Conservation (phyloP, 345 rosid species). For the Brassica juncea region DNA sequence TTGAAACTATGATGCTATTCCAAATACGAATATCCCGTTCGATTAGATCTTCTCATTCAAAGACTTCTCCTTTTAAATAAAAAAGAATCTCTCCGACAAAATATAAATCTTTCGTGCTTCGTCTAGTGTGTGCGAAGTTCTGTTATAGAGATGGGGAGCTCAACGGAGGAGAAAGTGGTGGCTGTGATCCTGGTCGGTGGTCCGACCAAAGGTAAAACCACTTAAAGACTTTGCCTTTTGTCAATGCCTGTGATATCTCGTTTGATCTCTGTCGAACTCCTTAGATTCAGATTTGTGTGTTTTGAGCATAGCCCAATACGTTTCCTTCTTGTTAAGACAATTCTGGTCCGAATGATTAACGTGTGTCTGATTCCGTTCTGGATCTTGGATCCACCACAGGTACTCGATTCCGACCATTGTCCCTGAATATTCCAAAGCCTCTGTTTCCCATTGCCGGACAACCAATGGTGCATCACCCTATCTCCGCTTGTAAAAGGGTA, state of each 20-base stretch:
- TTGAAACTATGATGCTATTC: not conserved
- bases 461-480: slow-evolving; percentile 98
- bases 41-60: too few species aligned
- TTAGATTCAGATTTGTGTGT: not conserved
- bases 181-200: not conserved
- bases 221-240: not conserved
- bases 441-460: slow-evolving; percentile 90
- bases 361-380: slow-evolving; percentile 15
- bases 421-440: slow-evolving; percentile 87
- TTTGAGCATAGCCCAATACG: slow-evolving; percentile 11
- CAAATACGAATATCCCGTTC: too few species aligned
- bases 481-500: slow-evolving; percentile 96
- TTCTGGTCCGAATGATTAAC: not conserved
- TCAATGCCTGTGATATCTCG: not conserved
- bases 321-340: not conserved
- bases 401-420: slow-evolving; percentile 89
- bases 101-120: too few species aligned
- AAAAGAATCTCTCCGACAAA: too few species aligned
- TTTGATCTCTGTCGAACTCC: not conserved
- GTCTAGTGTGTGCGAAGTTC: not conserved
- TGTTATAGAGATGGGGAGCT: not conserved
- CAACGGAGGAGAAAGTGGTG: not conserved
- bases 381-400: slow-evolving; percentile 44
- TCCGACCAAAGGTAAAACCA: not conserved
- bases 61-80: too few species aligned